phyloP scores from a whole-genome alignment of 495 filamentous ascomycete species.

The Entonaema liquescens region DNA sequence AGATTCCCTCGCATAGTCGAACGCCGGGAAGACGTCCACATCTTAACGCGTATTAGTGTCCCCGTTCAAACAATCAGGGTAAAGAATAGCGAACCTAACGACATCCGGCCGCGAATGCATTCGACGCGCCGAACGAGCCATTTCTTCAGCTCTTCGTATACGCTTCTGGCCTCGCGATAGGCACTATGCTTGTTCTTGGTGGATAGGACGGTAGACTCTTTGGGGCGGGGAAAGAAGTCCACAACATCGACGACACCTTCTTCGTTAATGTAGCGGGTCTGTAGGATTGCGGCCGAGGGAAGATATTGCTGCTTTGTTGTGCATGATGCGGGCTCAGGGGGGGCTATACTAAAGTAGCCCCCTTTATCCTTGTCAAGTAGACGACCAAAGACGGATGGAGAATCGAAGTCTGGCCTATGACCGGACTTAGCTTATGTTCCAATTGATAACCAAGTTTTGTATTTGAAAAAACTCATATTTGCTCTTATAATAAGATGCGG shows the following conservation, averaged over 20 bases:
- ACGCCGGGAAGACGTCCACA: slow-evolving; percentile 74
- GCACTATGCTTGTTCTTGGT: slow-evolving; percentile 56
- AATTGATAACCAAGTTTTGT: not conserved
- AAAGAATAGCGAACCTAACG: slow-evolving; percentile 52
- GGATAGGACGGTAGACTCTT: slow-evolving; percentile 52
- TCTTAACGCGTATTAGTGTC: slow-evolving; percentile 44
- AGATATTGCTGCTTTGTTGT: slow-evolving; percentile 76
- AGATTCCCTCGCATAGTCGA: slow-evolving; percentile 68
- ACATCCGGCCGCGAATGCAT: slow-evolving; percentile 69
- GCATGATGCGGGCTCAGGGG: slow-evolving; percentile 53
- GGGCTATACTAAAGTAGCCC: slow-evolving; percentile 71
- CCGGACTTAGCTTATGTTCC: slow-evolving; percentile 16
- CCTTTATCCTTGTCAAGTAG: slow-evolving; percentile 76
- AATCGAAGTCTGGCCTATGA: slow-evolving; percentile 72
- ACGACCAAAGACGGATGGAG: slow-evolving; percentile 71
- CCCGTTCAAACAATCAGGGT: not conserved
- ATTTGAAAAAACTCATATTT: not conserved
- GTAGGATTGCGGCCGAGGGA: slow-evolving; percentile 73
- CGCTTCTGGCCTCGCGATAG: slow-evolving; percentile 59
- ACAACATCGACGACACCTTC: slow-evolving; percentile 73
- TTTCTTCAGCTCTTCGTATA: slow-evolving; percentile 64
- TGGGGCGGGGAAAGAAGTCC: slow-evolving; percentile 76
- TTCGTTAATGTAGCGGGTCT: slow-evolving; percentile 75
- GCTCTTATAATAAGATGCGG: not conserved
- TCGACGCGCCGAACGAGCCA: slow-evolving; percentile 73